Conservation (phyloP, 345 rosid genomes). For the Bruguiera gymnorhiza region DNA sequence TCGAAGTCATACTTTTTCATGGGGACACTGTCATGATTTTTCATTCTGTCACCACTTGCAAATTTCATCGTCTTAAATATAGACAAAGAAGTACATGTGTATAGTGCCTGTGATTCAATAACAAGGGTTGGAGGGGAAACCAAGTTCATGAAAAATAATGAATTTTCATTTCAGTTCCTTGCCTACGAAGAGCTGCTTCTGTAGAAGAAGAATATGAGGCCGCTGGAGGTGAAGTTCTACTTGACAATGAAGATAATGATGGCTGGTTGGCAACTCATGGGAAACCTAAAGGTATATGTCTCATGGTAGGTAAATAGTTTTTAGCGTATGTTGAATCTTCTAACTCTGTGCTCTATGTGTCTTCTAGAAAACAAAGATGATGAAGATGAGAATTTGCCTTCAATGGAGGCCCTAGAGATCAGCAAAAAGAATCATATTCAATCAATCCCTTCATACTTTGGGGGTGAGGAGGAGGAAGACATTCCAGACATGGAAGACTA, state of each 20-base stretch:
- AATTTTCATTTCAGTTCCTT: conserved; percentile 59
- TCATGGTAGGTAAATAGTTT: conserved; percentile 1
- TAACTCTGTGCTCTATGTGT: conserved; percentile 3
- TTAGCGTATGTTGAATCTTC: not conserved
- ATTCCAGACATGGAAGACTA: conserved; percentile 94
- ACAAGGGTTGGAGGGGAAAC: not conserved
- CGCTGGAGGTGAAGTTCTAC: conserved; percentile 89
- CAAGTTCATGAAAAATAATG: not conserved
- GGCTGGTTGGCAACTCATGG: conserved; percentile 99
- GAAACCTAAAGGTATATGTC: conserved; percentile 70
- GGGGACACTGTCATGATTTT: not conserved
- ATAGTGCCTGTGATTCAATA: not conserved
- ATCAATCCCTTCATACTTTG: conserved; percentile 78
- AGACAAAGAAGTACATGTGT: not conserved
- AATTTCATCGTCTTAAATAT: not conserved
- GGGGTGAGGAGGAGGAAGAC: conserved; percentile 82
- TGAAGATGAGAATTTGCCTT: conserved; percentile 82
- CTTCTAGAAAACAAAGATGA: conserved; percentile 50
- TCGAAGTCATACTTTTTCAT: not conserved
- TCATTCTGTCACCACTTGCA: not conserved
- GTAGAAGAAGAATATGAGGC: conserved; percentile 92
- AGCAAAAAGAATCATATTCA: conserved; percentile 46
- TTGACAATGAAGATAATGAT: conserved; percentile 92
- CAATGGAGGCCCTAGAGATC: conserved; percentile 77
- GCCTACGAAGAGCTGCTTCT: conserved; percentile 86